These are phyloP conservation scores for Thraustotheca clavata DNA, from an alignment of 352 stramenopile genomes.

Conservation along the genomic window DNA sequence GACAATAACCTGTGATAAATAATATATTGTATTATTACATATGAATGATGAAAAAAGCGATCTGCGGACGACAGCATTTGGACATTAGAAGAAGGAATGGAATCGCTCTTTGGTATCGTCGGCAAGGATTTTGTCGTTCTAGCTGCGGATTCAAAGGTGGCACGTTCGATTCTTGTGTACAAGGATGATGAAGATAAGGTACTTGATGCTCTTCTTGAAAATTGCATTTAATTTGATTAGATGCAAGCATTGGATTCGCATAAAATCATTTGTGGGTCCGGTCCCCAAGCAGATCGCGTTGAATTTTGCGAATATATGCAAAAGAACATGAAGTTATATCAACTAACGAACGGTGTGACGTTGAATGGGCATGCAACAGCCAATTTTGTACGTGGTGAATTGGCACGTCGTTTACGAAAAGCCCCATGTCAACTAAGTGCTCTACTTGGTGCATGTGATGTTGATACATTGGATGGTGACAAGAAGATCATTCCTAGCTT, in stretches of 20 bases:
- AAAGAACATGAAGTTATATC: constrained; percentile 90
- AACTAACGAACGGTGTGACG: constrained; percentile 80
- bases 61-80: constrained; percentile 1
- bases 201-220: constrained; percentile 16
- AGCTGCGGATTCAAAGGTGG: constrained; percentile 84
- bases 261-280: constrained; percentile 72
- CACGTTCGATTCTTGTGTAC: constrained; percentile 88
- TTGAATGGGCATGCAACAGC: constrained; percentile 70
- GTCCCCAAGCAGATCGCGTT: constrained; percentile 71
- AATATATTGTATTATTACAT: background rate
- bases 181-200: constrained; percentile 92
- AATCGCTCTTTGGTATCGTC: constrained; percentile 85
- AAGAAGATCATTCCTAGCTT: constrained; percentile 47
- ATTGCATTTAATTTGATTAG: constrained; percentile 25
- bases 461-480: constrained; percentile 24
- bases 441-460: constrained; percentile 48
- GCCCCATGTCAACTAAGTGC: constrained; percentile 82
- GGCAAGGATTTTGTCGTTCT: constrained; percentile 89
- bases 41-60: background rate
- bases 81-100: constrained; percentile 33
- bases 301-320: constrained; percentile 83
- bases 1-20: constrained; percentile 1
- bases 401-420: constrained; percentile 72
- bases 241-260: constrained; percentile 67
- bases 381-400: constrained; percentile 76